Conservation (phyloP, 1,284 basidiomycete genomes). For the Rhodofomes roseus region DNA sequence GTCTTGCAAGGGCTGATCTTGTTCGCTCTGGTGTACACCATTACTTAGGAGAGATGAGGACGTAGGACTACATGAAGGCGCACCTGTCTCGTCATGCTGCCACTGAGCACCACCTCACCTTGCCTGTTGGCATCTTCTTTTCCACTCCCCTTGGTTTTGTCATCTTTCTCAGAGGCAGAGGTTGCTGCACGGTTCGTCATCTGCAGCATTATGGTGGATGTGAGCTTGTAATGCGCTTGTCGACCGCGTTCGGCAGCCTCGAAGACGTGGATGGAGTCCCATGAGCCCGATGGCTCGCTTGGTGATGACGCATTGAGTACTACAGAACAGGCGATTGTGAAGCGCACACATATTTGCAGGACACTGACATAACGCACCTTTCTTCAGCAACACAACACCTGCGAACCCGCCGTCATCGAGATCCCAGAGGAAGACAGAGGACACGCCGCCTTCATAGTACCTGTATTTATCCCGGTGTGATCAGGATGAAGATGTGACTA, state of each 20-base stretch:
- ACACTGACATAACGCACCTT: slow-evolving; percentile 49
- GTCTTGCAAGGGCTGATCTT: slow-evolving; percentile 80
- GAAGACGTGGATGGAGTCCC: slow-evolving; percentile 99
- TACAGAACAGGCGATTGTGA: slow-evolving; percentile 25
- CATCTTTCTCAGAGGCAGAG: slow-evolving; percentile 29
- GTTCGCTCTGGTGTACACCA: slow-evolving; percentile 61
- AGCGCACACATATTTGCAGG: neutral
- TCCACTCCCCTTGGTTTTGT: slow-evolving; percentile 37
- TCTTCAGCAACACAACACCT: slow-evolving; percentile 95
- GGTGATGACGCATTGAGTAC: slow-evolving; percentile 53
- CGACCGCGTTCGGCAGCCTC: slow-evolving; percentile 88
- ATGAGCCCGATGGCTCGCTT: slow-evolving; percentile 74
- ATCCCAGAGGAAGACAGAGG: slow-evolving; percentile 99
- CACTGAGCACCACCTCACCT: slow-evolving; percentile 84
- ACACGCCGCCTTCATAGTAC: slow-evolving; percentile 96
- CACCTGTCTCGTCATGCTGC: slow-evolving; percentile 96
- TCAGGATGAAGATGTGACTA: slow-evolving; percentile 8
- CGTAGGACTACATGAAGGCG: slow-evolving; percentile 19
- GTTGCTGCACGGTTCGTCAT: slow-evolving; percentile 55
- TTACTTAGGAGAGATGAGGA: neutral
- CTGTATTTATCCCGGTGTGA: too few relatives aligned
- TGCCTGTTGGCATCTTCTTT: slow-evolving; percentile 47
- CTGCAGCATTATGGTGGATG: slow-evolving; percentile 97
- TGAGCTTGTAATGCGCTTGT: slow-evolving; percentile 94
- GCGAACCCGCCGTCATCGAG: slow-evolving; percentile 95